These are phyloP conservation scores for Dittrichia graveolens DNA, from an alignment of 129 eudicot species.

Conservation along the genomic window DNA sequence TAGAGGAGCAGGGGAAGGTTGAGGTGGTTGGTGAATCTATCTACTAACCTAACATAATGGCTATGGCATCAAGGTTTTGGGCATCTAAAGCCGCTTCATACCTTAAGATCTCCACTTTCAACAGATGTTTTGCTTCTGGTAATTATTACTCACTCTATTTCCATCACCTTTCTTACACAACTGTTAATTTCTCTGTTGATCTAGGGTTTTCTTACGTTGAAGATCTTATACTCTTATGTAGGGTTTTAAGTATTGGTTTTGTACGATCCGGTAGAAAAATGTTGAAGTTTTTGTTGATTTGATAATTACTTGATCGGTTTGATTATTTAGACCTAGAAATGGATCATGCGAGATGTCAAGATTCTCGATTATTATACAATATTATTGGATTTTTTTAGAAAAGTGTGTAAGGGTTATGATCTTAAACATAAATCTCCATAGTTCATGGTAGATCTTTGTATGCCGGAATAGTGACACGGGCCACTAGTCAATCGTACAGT, in stretches of 20 bases:
- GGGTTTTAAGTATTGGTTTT: conserved; percentile 14
- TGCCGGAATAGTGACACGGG: too few relatives aligned
- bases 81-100: conserved; percentile 54
- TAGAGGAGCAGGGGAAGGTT: conserved; percentile 10
- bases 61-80: conserved; percentile 53
- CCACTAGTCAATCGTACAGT: too few relatives aligned
- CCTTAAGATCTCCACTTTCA: conserved; percentile 57
- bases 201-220: conserved; percentile 25
- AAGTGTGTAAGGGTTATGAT: too few relatives aligned
- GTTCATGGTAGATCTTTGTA: too few relatives aligned
- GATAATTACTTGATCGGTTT: background rate
- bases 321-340: background rate
- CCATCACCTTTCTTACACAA: conserved; percentile 11
- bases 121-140: conserved; percentile 74
- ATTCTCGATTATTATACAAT: background rate
- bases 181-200: background rate
- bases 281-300: conserved; percentile 14
- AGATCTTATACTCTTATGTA: conserved; percentile 23
- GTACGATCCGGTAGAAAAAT: conserved; percentile 21
- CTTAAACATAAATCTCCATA: too few relatives aligned
- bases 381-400: too few relatives aligned
- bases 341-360: too few relatives aligned
- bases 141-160: background rate
- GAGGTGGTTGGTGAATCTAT: conserved; percentile 14
- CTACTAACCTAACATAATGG: conserved; percentile 16